These are phyloP conservation scores for Blumeria hordei DNA, from an alignment of 2,329 filamentous ascomycete species.

Conservation along the genomic window DNA sequence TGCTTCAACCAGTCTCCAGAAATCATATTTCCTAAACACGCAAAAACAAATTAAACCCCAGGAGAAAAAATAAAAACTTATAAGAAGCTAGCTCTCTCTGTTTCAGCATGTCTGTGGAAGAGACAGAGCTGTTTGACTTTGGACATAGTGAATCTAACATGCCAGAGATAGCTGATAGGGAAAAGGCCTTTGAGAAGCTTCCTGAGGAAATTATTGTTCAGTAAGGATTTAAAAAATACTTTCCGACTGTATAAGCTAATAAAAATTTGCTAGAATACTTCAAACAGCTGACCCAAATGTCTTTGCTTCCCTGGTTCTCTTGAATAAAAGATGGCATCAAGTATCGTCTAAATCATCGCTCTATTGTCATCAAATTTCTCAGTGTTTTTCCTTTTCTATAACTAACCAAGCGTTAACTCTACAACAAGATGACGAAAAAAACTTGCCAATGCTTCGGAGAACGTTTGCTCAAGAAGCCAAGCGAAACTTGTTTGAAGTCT, in stretches of 20 bases:
- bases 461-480: conserved; percentile 48
- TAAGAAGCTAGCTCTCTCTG: no score
- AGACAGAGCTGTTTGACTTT: no score
- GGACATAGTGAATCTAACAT: no score
- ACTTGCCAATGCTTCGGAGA: conserved; percentile 34
- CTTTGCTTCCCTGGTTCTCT: conserved; percentile 40
- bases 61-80: no score
- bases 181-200: conserved; percentile 25
- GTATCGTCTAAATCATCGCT: conserved; percentile 38
- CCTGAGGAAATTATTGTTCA: conserved; percentile 48
- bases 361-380: conserved; percentile 36
- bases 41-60: no score
- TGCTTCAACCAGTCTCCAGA: no score
- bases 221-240: conserved; percentile 20
- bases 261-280: conserved; percentile 27
- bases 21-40: no score
- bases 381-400: conserved; percentile 32
- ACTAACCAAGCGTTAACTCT: conserved; percentile 18
- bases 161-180: no score
- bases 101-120: no score
- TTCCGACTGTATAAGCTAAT: conserved; percentile 3
- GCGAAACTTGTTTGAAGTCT: conserved; percentile 54
- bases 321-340: conserved; percentile 40
- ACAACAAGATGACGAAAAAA: conserved; percentile 18
- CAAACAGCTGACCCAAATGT: conserved; percentile 32